Base-by-base conservation (phyloP, 768 basidiomycete genomes). In the Tubosaeta brunneosetosa region DNA sequence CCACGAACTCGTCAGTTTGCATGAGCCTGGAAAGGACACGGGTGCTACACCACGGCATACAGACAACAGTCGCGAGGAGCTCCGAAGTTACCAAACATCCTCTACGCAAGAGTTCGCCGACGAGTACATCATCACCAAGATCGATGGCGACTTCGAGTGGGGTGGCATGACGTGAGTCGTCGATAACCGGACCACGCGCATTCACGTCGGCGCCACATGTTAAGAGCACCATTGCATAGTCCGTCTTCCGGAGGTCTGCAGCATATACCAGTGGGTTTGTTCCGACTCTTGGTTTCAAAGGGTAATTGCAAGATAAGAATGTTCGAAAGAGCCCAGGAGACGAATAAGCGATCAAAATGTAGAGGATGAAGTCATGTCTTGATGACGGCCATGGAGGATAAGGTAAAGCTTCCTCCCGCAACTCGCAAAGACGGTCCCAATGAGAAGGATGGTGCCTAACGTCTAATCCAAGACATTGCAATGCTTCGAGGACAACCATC, bases 371-470 rank as follows among this genome's bases (percentile, higher is more conserved):
- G 22, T 53, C 52, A 3, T 53, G 52, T 16, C 29, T 19, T 3
- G 47, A 44, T 4, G 34, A 44, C 9, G 52, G 52, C 52, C 52
- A 53, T 2, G 42, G 47, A 29, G 52, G 27, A 32, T 53, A 53
- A 11, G 29, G 26, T 38, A 36, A 17, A 33, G 29, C n/a, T 6
- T 42, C 40, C 5, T 47, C 51, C 2, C 51, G 45, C 11, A 44
- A 14, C 4, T 49, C 34, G 9, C 47, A 44, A 5, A 53, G 36
- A 19, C 19, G 36, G 1, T 48, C 47, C 52, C 52, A 53, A 3
- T 53, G 47, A 4, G 43, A 49, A 2, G 52, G 52, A 38, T 53
- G 34, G 8, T 14, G 36, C 6, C 29, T 47, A 6, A 44, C 22
- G 5, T 19, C 29, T 16, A 11, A 32, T 9, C 29, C 47, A 1